Conservation (phyloP, 441 rosid genomes). For the Pelargonium cotyledonis region DNA sequence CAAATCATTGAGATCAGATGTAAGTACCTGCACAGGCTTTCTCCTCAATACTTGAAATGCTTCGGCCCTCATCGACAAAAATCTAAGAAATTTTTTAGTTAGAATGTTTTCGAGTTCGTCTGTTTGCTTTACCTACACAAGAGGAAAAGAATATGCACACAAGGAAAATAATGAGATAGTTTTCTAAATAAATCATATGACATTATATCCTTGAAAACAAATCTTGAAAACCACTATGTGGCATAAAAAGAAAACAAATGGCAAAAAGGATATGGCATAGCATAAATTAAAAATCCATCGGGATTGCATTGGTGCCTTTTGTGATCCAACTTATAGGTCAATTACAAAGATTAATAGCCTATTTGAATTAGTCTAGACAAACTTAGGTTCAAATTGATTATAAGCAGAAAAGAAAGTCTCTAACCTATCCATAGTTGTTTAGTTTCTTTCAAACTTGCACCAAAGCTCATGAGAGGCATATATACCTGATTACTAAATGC, state of each 20-base stretch:
- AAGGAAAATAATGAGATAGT: conserved; percentile 9
- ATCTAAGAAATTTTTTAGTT: conserved; percentile 80
- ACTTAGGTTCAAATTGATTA: no score
- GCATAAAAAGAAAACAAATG: background rate
- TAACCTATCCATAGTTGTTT: background rate
- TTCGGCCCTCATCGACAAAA: conserved; percentile 97
- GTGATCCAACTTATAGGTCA: background rate
- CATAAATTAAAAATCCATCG: background rate
- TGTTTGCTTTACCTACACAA: conserved; percentile 74
- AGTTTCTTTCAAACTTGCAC: background rate
- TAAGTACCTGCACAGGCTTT: conserved; percentile 77
- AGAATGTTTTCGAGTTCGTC: conserved; percentile 95
- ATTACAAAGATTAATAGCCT: no score
- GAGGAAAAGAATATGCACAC: background rate
- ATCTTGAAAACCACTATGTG: background rate
- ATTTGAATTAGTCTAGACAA: no score
- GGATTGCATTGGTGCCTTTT: background rate
- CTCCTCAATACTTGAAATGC: conserved; percentile 94
- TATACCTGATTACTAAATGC: background rate
- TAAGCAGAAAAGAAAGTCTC: background rate
- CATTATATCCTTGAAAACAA: background rate
- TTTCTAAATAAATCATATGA: background rate
- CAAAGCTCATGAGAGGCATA: background rate
- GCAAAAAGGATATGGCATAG: background rate
- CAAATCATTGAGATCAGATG: conserved; percentile 15